phyloP scores from a whole-genome alignment of 2,329 filamentous ascomycete genomes.

The Aspergillus brasiliensis region DNA sequence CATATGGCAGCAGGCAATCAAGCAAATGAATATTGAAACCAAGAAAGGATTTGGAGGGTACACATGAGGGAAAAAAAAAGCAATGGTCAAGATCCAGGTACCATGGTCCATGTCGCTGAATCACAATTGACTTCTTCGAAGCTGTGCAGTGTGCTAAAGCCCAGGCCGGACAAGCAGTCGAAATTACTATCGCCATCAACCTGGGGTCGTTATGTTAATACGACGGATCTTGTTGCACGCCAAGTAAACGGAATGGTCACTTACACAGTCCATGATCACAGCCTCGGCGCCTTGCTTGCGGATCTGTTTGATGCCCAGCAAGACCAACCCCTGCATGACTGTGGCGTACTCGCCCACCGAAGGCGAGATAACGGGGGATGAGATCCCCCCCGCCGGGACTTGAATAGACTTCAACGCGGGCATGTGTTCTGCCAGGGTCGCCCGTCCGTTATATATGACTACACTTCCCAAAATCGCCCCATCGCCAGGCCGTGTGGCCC shows the following conservation, averaged over 20 bases:
- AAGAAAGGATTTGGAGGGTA: background rate
- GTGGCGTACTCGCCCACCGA: constrained; percentile 68
- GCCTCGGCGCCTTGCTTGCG: constrained; percentile 74
- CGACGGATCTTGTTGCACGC: background rate
- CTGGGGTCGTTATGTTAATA: constrained; percentile 47
- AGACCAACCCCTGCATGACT: constrained; percentile 74
- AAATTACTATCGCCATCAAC: constrained; percentile 71
- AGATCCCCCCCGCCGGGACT: constrained; percentile 69
- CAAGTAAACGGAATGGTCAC: constrained; percentile 34
- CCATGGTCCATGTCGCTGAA: constrained; percentile 62
- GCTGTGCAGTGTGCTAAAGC: constrained; percentile 74
- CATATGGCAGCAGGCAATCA: background rate
- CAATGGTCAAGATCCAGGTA: constrained; percentile 41
- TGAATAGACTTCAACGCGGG: constrained; percentile 65
- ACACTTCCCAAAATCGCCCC: constrained; percentile 74
- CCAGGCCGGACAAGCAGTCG: constrained; percentile 75
- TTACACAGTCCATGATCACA: constrained; percentile 78
- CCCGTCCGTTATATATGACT: constrained; percentile 73
- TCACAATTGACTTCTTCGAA: constrained; percentile 80
- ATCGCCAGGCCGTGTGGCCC: constrained; percentile 71
- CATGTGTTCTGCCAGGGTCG: constrained; percentile 68
- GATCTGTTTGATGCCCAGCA: constrained; percentile 80
- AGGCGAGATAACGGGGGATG: constrained; percentile 74
- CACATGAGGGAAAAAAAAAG: constrained; percentile 1
- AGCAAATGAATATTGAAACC: background rate